Conservation (phyloP, 2,329 filamentous ascomycete genomes). For the Hymenoscyphus scutula region DNA sequence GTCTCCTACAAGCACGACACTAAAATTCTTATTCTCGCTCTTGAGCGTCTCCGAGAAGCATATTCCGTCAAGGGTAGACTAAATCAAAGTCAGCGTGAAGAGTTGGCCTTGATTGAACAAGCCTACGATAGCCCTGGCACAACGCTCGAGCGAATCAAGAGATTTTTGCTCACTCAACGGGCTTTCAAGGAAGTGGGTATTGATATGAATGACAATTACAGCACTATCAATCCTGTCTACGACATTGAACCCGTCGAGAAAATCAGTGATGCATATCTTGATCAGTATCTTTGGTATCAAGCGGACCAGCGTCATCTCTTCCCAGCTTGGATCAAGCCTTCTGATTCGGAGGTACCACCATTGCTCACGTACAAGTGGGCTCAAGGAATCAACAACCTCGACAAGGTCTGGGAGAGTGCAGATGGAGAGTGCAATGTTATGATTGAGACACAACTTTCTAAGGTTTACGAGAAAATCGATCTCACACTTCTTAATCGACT, state of each 20-base stretch:
- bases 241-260: conserved; percentile 99
- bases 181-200: conserved; percentile 99
- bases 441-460: conserved; percentile 97
- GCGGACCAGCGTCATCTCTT: conserved; percentile 96
- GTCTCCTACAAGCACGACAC: conserved; percentile 99
- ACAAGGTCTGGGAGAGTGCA: conserved; percentile 89
- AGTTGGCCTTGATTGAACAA: conserved; percentile 94
- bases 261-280: conserved; percentile 97
- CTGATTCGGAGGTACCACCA: conserved; percentile 94
- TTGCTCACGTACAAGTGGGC: conserved; percentile 98
- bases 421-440: conserved; percentile 98
- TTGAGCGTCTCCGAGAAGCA: conserved; percentile 89
- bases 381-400: conserved; percentile 97
- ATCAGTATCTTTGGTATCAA: conserved; percentile 99
- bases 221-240: conserved; percentile 97
- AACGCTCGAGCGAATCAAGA: conserved; percentile 92
- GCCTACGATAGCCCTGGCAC: conserved; percentile 98
- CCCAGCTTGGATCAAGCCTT: conserved; percentile 98
- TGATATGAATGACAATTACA: conserved; percentile 99
- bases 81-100: conserved; percentile 96
- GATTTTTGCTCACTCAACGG: conserved; percentile 92
- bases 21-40: conserved; percentile 92
- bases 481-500: conserved; percentile 91
- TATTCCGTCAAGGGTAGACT: conserved; percentile 97
- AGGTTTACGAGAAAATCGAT: conserved; percentile 99